Percentiles rank a stretch among this genome's conserved stretches.
Conservation (phyloP, 2,329 filamentous ascomycete genomes). For the Neopestalotiopsis sp. region DNA sequence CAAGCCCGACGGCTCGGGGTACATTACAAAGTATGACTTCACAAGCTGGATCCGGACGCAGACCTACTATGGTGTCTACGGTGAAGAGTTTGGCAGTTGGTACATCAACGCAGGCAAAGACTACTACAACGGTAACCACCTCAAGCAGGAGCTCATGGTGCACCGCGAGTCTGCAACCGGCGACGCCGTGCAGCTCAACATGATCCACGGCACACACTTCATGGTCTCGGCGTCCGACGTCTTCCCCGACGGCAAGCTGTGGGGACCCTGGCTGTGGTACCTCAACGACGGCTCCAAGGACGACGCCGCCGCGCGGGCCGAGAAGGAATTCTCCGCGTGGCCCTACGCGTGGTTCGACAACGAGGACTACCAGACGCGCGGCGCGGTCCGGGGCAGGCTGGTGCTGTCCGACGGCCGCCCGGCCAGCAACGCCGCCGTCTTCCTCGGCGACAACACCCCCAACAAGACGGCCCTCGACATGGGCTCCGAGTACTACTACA, state of each 20-base stretch:
- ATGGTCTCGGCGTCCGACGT: slow-evolving; percentile 41
- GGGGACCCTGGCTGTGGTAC: slow-evolving; percentile 52
- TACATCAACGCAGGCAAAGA: slow-evolving; percentile 57
- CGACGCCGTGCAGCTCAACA: slow-evolving; percentile 58
- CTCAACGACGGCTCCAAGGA: slow-evolving; percentile 51
- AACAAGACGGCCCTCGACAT: slow-evolving; percentile 52
- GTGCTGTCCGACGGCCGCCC: slow-evolving; percentile 53
- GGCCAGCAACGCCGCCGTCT: slow-evolving; percentile 53
- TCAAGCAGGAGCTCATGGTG: slow-evolving; percentile 57
- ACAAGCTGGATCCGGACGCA: slow-evolving; percentile 39
- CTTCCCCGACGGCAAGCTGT: slow-evolving; percentile 46
- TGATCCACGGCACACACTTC: slow-evolving; percentile 59
- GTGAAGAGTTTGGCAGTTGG: slow-evolving; percentile 54
- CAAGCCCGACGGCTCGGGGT: slow-evolving; percentile 48
- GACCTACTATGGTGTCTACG: slow-evolving; percentile 57
- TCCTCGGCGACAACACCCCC: slow-evolving; percentile 53
- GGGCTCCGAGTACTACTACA: slow-evolving; percentile 56
- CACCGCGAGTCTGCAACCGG: slow-evolving; percentile 56
- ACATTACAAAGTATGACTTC: slow-evolving; percentile 58
- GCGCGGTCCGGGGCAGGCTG: slow-evolving; percentile 49
- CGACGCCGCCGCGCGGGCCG: slow-evolving; percentile 45
- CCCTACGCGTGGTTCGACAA: slow-evolving; percentile 56
- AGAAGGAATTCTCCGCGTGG: slow-evolving; percentile 49
- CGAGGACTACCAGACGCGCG: slow-evolving; percentile 53
- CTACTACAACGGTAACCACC: slow-evolving; percentile 57